Conservation (phyloP, 371 early-diverging fungal species). For the Lichtheimia corymbifera region DNA sequence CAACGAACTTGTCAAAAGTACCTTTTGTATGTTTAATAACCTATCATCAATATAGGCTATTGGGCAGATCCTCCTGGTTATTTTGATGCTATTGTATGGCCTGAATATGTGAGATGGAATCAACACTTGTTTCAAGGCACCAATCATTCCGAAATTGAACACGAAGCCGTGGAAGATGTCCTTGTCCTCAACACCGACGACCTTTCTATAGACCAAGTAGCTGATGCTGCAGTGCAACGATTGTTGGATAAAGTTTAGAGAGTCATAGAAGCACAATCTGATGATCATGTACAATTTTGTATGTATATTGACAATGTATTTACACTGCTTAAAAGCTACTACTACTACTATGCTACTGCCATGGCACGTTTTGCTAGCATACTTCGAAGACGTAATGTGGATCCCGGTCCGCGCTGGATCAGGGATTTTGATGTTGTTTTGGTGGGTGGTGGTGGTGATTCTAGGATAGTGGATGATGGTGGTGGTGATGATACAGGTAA, state of each 20-base stretch:
- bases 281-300: too few species aligned
- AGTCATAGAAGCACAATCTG: too few species aligned
- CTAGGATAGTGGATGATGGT: background rate
- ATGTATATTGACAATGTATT: too few species aligned
- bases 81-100: conserved; percentile 85
- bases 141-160: conserved; percentile 14
- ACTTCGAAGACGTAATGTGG: conserved; percentile 40
- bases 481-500: conserved; percentile 1
- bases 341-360: too few species aligned
- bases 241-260: too few species aligned
- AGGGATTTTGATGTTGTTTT: conserved; percentile 13
- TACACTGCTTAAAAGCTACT: too few species aligned
- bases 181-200: conserved; percentile 28
- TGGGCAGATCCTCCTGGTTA: conserved; percentile 89
- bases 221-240: conserved; percentile 5
- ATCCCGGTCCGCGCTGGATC: conserved; percentile 38
- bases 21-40: background rate
- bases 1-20: background rate
- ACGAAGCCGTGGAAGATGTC: conserved; percentile 19
- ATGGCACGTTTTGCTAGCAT: conserved; percentile 38
- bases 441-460: conserved; percentile 7
- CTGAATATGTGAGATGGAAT: conserved; percentile 67
- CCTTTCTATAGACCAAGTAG: conserved; percentile 26
- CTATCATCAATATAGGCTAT: conserved; percentile 57
- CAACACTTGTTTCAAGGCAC: conserved; percentile 20